Evolutionary conservation across 805 yeast genomes (phyloP).

Genomic region (Priceomyces fermenticarens): DNA sequence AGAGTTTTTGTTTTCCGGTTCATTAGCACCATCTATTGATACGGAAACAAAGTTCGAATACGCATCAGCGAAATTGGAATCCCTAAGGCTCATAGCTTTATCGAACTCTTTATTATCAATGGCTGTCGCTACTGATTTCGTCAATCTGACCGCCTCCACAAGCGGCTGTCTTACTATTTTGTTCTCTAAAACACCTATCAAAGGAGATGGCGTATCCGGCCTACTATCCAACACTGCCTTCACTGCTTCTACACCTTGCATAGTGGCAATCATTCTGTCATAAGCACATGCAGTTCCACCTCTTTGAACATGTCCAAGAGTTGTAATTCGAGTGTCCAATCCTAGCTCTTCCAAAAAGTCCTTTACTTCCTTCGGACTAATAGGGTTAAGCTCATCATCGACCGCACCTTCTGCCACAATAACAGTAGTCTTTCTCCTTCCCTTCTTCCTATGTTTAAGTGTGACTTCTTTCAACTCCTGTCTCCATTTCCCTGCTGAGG

Average conservation of each 20-base stretch:
- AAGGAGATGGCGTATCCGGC: constrained; percentile 73
- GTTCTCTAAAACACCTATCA: constrained; percentile 72
- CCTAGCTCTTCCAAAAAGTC: constrained; percentile 65
- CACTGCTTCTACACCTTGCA: constrained; percentile 83
- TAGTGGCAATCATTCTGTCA: constrained; percentile 68
- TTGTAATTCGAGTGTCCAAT: constrained; percentile 74
- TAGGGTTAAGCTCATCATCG: constrained; percentile 63
- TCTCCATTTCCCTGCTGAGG: constrained; percentile 60
- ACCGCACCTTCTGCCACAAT: constrained; percentile 86
- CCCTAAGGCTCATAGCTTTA: constrained; percentile 68
- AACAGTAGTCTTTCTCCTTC: constrained; percentile 75
- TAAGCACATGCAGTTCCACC: constrained; percentile 81
- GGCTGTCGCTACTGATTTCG: constrained; percentile 70
- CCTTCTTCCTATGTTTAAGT: constrained; percentile 61
- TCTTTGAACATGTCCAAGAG: constrained; percentile 78
- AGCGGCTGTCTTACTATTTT: constrained; percentile 65
- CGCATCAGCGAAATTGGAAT: constrained; percentile 66
- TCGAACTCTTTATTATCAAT: constrained; percentile 65
- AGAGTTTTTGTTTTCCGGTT: constrained; percentile 49
- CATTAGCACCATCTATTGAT: constrained; percentile 29
- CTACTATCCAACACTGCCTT: constrained; percentile 66
- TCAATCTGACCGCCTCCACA: constrained; percentile 68
- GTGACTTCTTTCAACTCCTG: constrained; percentile 64
- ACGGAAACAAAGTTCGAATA: constrained; percentile 61
- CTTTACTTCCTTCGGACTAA: constrained; percentile 63